These are phyloP conservation scores for Diplosphaera chodatii DNA, from an alignment of 139 green algal genomes.

Conservation along the genomic window DNA sequence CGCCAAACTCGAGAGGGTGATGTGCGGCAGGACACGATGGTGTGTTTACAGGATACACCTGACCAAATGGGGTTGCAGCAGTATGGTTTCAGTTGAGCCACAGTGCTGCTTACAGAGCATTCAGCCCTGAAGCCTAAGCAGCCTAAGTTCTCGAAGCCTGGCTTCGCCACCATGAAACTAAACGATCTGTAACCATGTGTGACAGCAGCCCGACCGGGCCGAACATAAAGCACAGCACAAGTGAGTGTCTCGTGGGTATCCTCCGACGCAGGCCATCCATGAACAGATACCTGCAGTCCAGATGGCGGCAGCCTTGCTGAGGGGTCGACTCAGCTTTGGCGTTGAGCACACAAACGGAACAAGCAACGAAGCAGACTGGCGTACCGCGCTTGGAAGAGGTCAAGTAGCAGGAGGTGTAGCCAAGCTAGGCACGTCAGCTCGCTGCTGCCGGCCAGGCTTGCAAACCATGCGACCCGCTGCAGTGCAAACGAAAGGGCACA, in stretches of 20 bases:
- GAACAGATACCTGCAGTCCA: conserved; percentile 54
- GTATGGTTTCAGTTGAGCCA: too few species aligned
- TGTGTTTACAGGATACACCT: too few species aligned
- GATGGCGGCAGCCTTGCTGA: too few species aligned
- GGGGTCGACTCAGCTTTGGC: too few species aligned
- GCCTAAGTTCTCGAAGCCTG: background rate
- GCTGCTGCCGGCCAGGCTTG: conserved; percentile 27
- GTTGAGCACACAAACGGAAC: too few species aligned
- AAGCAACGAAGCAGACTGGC: background rate
- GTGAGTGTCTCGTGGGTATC: conserved; percentile 54
- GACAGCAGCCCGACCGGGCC: conserved; percentile 72
- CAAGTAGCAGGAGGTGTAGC: conserved; percentile 76
- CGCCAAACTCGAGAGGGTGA: conserved; percentile 13
- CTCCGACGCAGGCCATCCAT: conserved; percentile 54
- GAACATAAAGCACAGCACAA: conserved; percentile 88
- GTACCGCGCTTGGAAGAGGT: conserved; percentile 73
- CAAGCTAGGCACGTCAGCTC: conserved; percentile 49
- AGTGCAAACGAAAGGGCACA: too few species aligned
- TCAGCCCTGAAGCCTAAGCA: background rate
- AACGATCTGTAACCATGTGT: conserved; percentile 50
- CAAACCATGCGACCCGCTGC: conserved; percentile 26
- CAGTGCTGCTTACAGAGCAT: background rate
- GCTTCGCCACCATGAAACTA: background rate
- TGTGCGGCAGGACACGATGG: background rate
- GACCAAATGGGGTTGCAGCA: too few species aligned